phyloP scores from a whole-genome alignment of 2,329 filamentous ascomycete genomes.

The Periconia macrospinosa region DNA sequence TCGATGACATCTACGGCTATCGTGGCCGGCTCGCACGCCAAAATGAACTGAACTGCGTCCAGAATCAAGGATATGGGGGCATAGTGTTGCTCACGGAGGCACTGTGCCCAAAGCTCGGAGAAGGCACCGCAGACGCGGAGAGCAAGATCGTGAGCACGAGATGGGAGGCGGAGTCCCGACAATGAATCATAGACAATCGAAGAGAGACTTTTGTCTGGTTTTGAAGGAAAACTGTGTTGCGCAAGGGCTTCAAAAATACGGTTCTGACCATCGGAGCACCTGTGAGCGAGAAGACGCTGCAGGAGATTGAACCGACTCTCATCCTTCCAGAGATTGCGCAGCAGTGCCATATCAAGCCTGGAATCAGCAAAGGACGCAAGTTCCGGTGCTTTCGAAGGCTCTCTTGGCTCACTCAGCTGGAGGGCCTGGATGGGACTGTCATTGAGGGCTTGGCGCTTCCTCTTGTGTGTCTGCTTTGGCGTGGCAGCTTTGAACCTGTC shows the following conservation, averaged over 20 bases:
- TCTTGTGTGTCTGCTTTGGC: conserved; percentile 66
- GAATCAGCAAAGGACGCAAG: conserved; percentile 3
- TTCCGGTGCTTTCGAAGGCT: conserved; percentile 44
- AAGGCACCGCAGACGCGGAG: conserved; percentile 66
- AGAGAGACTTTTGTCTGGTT: conserved; percentile 58
- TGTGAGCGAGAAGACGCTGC: conserved; percentile 67
- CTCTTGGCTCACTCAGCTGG: conserved; percentile 46
- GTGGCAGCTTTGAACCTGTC: conserved; percentile 55
- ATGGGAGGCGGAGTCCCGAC: conserved; percentile 54
- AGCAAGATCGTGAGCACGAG: conserved; percentile 59
- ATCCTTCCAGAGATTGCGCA: conserved; percentile 41
- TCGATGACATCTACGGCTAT: conserved; percentile 63
- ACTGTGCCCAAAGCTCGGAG: conserved; percentile 69
- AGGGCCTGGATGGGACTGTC: conserved; percentile 68
- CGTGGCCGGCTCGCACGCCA: conserved; percentile 62
- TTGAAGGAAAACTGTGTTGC: conserved; percentile 66
- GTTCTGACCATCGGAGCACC: conserved; percentile 56
- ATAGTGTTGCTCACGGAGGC: conserved; percentile 65
- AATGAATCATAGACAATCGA: conserved; percentile 69
- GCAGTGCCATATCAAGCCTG: conserved; percentile 30
- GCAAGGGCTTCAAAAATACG: conserved; percentile 70
- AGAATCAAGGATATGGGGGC: conserved; percentile 67
- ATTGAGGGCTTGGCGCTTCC: conserved; percentile 63
- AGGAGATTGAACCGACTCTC: conserved; percentile 51
- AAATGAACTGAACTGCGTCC: conserved; percentile 64